These are phyloP conservation scores for Coemansia sp. DNA, from an alignment of 192 early-diverging fungal species.

Conservation along the genomic window DNA sequence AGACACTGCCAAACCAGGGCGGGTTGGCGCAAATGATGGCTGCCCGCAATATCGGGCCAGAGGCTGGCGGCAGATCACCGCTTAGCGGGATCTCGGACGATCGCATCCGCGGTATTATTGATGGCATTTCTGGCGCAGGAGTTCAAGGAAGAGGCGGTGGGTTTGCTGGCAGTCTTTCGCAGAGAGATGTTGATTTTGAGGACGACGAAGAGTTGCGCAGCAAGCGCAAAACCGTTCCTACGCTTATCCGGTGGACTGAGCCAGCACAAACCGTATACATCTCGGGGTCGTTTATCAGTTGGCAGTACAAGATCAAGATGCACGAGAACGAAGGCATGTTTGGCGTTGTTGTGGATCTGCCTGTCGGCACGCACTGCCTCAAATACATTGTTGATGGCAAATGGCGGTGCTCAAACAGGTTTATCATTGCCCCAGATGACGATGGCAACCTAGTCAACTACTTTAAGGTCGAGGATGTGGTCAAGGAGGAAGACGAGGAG, in stretches of 20 bases:
- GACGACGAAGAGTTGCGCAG: slow-evolving; percentile 5
- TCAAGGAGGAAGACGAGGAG: slow-evolving; percentile 36
- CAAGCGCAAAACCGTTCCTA: slow-evolving; percentile 62
- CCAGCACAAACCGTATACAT: slow-evolving; percentile 84
- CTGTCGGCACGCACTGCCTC: slow-evolving; percentile 91
- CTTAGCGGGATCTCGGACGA: slow-evolving; percentile 46
- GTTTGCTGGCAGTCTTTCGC: slow-evolving; percentile 13
- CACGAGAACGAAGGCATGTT: slow-evolving; percentile 45
- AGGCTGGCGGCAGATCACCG: slow-evolving; percentile 40
- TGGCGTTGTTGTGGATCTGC: slow-evolving; percentile 69
- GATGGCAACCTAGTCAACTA: slow-evolving; percentile 97
- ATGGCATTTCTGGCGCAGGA: slow-evolving; percentile 8
- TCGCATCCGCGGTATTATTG: slow-evolving; percentile 31
- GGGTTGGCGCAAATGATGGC: slow-evolving; percentile 54
- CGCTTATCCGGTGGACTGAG: slow-evolving; percentile 80
- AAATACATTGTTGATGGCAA: slow-evolving; percentile 99
- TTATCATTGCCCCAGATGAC: slow-evolving; percentile 87
- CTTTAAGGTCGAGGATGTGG: slow-evolving; percentile 78
- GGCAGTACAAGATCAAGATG: slow-evolving; percentile 91
- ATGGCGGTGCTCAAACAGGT: slow-evolving; percentile 92
- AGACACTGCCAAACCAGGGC: slow-evolving; percentile 53
- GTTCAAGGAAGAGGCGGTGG: slow-evolving; percentile 6
- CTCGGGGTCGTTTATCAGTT: slow-evolving; percentile 96
- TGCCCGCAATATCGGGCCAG: slow-evolving; percentile 37
- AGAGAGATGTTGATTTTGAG: slow-evolving; percentile 18